Percentiles rank a stretch among this genome's conserved stretches.
These are phyloP conservation scores for Lactifluus piperatus DNA, from an alignment of 768 basidiomycete species.

Conservation along the genomic window DNA sequence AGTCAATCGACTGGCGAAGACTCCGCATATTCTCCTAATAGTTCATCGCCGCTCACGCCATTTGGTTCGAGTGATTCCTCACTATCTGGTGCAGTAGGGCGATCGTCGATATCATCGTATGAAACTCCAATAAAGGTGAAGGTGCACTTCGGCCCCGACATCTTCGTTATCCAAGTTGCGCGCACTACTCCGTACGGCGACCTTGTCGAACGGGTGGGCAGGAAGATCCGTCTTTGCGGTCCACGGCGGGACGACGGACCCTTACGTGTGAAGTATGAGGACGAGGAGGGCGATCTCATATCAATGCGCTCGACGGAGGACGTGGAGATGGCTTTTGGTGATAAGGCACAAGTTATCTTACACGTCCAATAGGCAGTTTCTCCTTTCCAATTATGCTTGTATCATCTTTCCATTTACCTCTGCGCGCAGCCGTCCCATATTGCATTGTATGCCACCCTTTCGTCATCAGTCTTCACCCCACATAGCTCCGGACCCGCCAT, in stretches of 20 bases:
- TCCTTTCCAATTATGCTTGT: slow-evolving; percentile 3
- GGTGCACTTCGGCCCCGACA: slow-evolving; percentile 90
- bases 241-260: slow-evolving; percentile 73
- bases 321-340: slow-evolving; percentile 90
- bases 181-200: slow-evolving; percentile 71
- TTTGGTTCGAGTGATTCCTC: slow-evolving; percentile 88
- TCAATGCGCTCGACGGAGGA: slow-evolving; percentile 86
- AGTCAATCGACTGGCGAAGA: slow-evolving; percentile 77
- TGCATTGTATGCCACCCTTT: slow-evolving; percentile 15
- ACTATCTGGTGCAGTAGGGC: slow-evolving; percentile 41
- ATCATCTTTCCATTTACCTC: not conserved
- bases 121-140: slow-evolving; percentile 77
- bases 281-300: slow-evolving; percentile 90
- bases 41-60: slow-evolving; percentile 80
- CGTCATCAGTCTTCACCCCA: slow-evolving; percentile 1
- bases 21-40: slow-evolving; percentile 79
- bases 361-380: slow-evolving; percentile 54
- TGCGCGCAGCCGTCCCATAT: slow-evolving; percentile 2
- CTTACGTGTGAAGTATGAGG: slow-evolving; percentile 78
- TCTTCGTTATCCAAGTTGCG: slow-evolving; percentile 89
- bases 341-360: slow-evolving; percentile 73
- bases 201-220: slow-evolving; percentile 81
- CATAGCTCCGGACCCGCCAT: slow-evolving; percentile 1
- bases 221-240: slow-evolving; percentile 89
- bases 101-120: slow-evolving; percentile 44